A percentile compares a stretch with the other conserved stretches of the same genome.
Evolutionary conservation across 2,329 filamentous ascomycete genomes (phyloP).

Genomic region (Neofusicoccum laricinum): DNA sequence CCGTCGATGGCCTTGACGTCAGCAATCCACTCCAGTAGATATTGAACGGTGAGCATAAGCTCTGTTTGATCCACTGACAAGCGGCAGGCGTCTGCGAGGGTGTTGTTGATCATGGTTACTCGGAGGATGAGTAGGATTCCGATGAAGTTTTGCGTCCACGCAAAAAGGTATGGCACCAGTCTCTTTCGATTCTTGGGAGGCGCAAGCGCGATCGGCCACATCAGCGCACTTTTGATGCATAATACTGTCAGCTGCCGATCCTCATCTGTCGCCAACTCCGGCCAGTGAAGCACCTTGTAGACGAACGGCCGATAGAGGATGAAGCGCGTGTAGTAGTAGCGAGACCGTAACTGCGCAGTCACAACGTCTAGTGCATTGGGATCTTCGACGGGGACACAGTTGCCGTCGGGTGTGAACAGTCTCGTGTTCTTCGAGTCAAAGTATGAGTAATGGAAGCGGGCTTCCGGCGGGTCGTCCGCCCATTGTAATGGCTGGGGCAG

Average conservation of each 20-base stretch:
- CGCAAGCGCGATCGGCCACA: constrained; percentile 60
- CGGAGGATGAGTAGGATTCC: constrained; percentile 57
- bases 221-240: constrained; percentile 56
- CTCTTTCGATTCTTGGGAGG: constrained; percentile 58
- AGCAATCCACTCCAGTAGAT: constrained; percentile 59
- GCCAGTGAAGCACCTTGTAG: constrained; percentile 41
- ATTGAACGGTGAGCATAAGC: constrained; percentile 48
- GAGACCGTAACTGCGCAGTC: constrained; percentile 21
- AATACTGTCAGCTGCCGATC: constrained; percentile 56
- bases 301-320: constrained; percentile 22
- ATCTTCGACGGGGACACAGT: neutral
- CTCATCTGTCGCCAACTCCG: constrained; percentile 52
- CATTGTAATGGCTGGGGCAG: constrained; percentile 56
- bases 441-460: constrained; percentile 21
- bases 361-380: neutral
- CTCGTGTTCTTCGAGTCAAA: neutral
- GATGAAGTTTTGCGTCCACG: constrained; percentile 62
- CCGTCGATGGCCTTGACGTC: constrained; percentile 56
- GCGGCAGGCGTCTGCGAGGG: constrained; percentile 50
- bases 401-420: neutral
- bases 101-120: constrained; percentile 51
- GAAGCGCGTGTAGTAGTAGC: constrained; percentile 22
- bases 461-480: constrained; percentile 52
- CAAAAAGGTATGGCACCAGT: constrained; percentile 57
- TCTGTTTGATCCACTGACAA: constrained; percentile 49